A percentile compares a stretch with the other conserved stretches of the same genome.
Evolutionary conservation across 1,284 basidiomycete genomes (phyloP).

Genomic region (Ceratobasidium sp.): DNA sequence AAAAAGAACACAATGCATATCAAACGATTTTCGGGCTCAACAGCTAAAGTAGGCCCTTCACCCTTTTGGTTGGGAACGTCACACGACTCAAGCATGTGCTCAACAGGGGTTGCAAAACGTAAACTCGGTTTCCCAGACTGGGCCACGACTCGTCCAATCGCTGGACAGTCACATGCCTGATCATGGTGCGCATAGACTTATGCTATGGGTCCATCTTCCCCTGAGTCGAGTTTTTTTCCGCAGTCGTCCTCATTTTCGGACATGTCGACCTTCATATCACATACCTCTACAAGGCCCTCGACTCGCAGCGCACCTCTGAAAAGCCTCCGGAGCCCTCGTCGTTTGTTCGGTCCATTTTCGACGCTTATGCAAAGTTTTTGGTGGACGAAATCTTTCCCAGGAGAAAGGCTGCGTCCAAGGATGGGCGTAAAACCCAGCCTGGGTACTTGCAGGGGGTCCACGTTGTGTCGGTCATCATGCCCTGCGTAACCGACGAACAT

Average conservation of each 20-base stretch:
- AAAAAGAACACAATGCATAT: constrained; percentile 35
- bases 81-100: constrained; percentile 17
- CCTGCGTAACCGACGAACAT: constrained; percentile 33
- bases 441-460: constrained; percentile 29
- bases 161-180: constrained; percentile 28
- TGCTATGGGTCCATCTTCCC: neutral
- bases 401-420: neutral
- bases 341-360: constrained; percentile 26
- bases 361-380: constrained; percentile 30
- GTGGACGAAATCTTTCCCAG: constrained; percentile 23
- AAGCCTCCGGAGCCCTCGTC: constrained; percentile 24
- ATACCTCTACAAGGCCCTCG: constrained; percentile 36
- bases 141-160: constrained; percentile 24
- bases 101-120: constrained; percentile 31
- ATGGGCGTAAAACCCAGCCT: neutral
- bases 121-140: constrained; percentile 34
- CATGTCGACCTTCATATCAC: constrained; percentile 36
- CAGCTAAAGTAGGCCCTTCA: constrained; percentile 10
- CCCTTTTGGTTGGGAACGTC: neutral
- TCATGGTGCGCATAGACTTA: constrained; percentile 18
- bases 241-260: constrained; percentile 28
- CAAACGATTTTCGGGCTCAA: constrained; percentile 33
- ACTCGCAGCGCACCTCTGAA: constrained; percentile 22
- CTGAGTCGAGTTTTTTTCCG: neutral
- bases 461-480: constrained; percentile 32